A percentile compares a stretch with the other conserved stretches of the same genome.
Conservation (phyloP, 768 basidiomycete genomes). For the Rhizopogon vulgaris region DNA sequence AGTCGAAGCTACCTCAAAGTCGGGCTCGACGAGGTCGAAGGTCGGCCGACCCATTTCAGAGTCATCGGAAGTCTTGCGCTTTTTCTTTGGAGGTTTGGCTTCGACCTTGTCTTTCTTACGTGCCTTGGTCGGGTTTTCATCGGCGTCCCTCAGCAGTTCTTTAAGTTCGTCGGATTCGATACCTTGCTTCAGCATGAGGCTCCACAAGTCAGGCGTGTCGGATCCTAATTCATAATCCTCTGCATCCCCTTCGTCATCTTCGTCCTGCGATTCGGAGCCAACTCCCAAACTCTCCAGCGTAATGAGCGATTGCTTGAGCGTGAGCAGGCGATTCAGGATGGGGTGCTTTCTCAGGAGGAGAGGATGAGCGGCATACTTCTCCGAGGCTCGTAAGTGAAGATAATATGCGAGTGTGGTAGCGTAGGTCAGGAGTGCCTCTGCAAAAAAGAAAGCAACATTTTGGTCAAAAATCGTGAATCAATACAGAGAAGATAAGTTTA, state of each 20-base stretch:
- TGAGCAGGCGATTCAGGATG: constrained; percentile 68
- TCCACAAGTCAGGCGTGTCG: constrained; percentile 40
- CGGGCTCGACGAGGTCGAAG: constrained; percentile 80
- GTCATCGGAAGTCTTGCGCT: constrained; percentile 39
- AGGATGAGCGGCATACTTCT: constrained; percentile 56
- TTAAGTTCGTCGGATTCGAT: constrained; percentile 46
- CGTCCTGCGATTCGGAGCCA: constrained; percentile 40
- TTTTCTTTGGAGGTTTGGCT: constrained; percentile 50
- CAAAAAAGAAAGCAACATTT: neutral
- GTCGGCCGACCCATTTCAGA: constrained; percentile 28
- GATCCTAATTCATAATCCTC: constrained; percentile 19
- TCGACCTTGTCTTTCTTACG: constrained; percentile 18
- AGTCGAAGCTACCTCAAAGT: constrained; percentile 36
- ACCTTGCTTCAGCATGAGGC: constrained; percentile 28
- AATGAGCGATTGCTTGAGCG: constrained; percentile 74
- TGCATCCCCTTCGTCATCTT: constrained; percentile 40
- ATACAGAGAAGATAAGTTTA: constrained; percentile 1
- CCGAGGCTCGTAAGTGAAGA: constrained; percentile 72
- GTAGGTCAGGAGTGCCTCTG: constrained; percentile 89
- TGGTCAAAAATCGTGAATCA: neutral
- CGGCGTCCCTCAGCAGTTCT: constrained; percentile 51
- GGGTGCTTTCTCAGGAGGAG: constrained; percentile 63
- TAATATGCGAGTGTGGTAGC: constrained; percentile 89
- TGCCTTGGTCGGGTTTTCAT: constrained; percentile 6
- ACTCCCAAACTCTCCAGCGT: constrained; percentile 87